phyloP scores from a whole-genome alignment of 2,329 filamentous ascomycete species.

The Fusarium burgessii region DNA sequence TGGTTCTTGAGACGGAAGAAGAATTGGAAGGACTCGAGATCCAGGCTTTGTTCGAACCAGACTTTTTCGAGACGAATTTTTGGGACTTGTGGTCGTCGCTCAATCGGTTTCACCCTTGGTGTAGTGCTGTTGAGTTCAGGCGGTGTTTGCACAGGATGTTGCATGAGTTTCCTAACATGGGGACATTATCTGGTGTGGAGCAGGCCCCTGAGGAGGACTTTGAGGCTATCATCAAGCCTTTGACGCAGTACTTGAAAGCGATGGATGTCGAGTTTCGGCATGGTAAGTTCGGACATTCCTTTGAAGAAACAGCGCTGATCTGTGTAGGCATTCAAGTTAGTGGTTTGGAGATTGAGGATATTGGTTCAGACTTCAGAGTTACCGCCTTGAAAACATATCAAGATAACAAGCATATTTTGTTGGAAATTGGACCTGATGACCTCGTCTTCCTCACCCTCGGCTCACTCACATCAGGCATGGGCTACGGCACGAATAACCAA shows the following conservation, averaged over 20 bases:
- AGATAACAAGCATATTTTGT: slow-evolving; percentile 17
- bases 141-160: slow-evolving; percentile 44
- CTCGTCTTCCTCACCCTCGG: slow-evolving; percentile 42
- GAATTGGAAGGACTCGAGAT: slow-evolving; percentile 45
- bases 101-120: slow-evolving; percentile 47
- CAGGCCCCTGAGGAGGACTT: slow-evolving; percentile 46
- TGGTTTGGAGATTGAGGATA: slow-evolving; percentile 42
- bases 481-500: slow-evolving; percentile 40
- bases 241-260: slow-evolving; percentile 44
- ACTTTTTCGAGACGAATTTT: slow-evolving; percentile 47
- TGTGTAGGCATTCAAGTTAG: slow-evolving; percentile 42
- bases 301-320: slow-evolving; percentile 12
- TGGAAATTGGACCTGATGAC: slow-evolving; percentile 28
- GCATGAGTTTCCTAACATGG: slow-evolving; percentile 48
- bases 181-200: slow-evolving; percentile 41
- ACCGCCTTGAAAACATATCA: slow-evolving; percentile 39
- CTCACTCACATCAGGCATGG: slow-evolving; percentile 45
- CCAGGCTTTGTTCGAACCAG: slow-evolving; percentile 42
- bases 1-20: slow-evolving; percentile 45
- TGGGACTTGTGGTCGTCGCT: slow-evolving; percentile 47
- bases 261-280: slow-evolving; percentile 46
- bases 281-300: slow-evolving; percentile 22
- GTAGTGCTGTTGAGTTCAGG: slow-evolving; percentile 46
- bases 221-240: slow-evolving; percentile 44
- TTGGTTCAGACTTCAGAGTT: slow-evolving; percentile 35